These are phyloP conservation scores for Kuraishia piskuri DNA, from an alignment of 805 yeast species.

Conservation along the genomic window DNA sequence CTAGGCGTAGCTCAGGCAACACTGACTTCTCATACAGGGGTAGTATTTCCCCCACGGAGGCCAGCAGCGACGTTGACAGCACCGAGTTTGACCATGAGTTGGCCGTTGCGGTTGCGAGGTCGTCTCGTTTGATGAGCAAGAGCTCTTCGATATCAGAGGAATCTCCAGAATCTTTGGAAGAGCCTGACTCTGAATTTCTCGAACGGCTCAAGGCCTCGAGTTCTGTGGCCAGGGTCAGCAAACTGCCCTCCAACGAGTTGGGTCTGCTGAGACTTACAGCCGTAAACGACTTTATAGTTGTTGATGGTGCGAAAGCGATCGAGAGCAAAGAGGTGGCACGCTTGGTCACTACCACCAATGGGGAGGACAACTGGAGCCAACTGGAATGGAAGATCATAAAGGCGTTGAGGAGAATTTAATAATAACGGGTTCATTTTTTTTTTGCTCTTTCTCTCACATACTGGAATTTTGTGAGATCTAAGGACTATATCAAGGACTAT, in stretches of 20 bases:
- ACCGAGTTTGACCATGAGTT: neutral
- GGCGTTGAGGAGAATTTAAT: neutral
- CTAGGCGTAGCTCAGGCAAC: conserved; percentile 1
- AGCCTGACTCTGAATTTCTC: neutral
- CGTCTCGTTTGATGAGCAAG: neutral
- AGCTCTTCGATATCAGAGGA: neutral
- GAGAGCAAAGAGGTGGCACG: conserved; percentile 1
- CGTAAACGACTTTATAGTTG: conserved; percentile 3
- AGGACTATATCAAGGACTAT: neutral
- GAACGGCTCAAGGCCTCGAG: neutral
- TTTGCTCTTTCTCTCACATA: too few species aligned
- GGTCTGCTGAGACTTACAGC: conserved; percentile 2
- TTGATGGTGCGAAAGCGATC: conserved; percentile 1
- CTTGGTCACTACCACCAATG: neutral
- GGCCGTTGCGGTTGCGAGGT: neutral
- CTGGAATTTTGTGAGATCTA: neutral
- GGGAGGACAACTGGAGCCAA: neutral
- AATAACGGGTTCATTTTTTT: too few species aligned
- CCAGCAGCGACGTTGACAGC: neutral
- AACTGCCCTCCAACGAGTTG: conserved; percentile 4
- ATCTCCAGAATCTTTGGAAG: neutral
- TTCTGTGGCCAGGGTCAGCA: neutral
- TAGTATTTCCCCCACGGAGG: neutral
- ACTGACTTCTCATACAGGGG: conserved; percentile 1
- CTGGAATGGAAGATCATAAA: neutral